Evolutionary conservation across 2,329 filamentous ascomycete species (phyloP), one percentile per base, ranked within the genome.

Genomic region (Knoxdaviesia proteae): DNA sequence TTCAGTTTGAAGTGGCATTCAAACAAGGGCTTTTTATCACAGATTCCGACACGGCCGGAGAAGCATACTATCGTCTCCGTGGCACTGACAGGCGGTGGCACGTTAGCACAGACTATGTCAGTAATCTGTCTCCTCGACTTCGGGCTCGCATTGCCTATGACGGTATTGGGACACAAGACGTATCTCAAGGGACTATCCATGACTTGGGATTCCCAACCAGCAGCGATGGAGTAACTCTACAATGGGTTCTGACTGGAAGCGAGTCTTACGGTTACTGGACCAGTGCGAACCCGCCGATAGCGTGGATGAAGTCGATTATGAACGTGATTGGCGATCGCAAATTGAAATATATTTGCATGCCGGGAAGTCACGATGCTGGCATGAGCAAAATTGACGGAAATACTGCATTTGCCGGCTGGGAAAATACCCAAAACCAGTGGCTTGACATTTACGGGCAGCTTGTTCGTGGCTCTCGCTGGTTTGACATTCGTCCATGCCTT

Each of bases 291-390:
- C 44, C 44, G 4, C 44, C 44, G 6, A 34, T 43, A 9, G 33
- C 34, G 5, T 56, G 53, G 52, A 56, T 56, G 54, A 42, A 45
- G 10, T 35, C 34, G 5, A 49, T 52, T 30, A 47, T 49, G 39
- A 46, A 52, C 42, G 45, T 50, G 9, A 54, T 55, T 40, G 46
- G 48, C 6, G 47, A 50, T 44, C 56, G 63, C 33, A 58, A 54
- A 0, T 49, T 67, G 2, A 58, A 58, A 37, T 56, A 64, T 32
- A 56, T 67, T 30, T 57, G 58, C 43, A 61, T 67, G 56, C 63
- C 63, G 1, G 63, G 63, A 10, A 58, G 59, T 3, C 62, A 67
- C 46, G 60, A 66, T 47, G 56, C 62, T 1, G 64, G 62, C 29
- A 66, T 67, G 62, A 57, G 54, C 20, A 54, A 47, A 1, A 61